These are phyloP conservation scores for Cyclotella sp. DNA, from an alignment of 108 stramenopile species.

Conservation along the genomic window DNA sequence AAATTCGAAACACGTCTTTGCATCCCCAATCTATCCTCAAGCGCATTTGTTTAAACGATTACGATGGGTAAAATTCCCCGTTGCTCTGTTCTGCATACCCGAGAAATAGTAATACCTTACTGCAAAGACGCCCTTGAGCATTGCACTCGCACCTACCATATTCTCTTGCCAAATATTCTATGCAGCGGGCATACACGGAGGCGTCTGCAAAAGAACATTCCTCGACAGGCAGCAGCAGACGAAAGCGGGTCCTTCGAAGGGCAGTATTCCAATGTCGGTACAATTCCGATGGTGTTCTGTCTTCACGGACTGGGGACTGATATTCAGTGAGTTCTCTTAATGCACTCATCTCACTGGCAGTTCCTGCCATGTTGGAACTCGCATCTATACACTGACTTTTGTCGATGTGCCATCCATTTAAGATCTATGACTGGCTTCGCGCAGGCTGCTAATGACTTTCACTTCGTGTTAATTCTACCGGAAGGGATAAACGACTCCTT, in stretches of 20 bases:
- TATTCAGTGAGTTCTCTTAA: slow-evolving; percentile 4
- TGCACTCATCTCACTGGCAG: neutral
- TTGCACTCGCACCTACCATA: slow-evolving; percentile 21
- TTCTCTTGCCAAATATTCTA: slow-evolving; percentile 17
- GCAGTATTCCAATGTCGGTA: slow-evolving; percentile 17
- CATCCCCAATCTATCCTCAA: too few species aligned
- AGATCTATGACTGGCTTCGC: slow-evolving; percentile 25
- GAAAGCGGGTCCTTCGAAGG: slow-evolving; percentile 20
- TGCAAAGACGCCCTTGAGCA: slow-evolving; percentile 10
- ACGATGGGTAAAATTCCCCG: slow-evolving; percentile 11
- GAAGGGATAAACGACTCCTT: slow-evolving; percentile 43
- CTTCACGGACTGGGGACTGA: slow-evolving; percentile 54
- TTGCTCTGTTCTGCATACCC: slow-evolving; percentile 23
- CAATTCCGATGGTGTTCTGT: slow-evolving; percentile 53
- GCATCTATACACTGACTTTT: neutral
- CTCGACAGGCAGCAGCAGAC: neutral
- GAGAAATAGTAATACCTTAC: slow-evolving; percentile 19
- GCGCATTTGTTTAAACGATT: too few species aligned
- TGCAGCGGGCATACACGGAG: slow-evolving; percentile 1
- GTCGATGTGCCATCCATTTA: neutral
- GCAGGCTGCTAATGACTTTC: slow-evolving; percentile 30
- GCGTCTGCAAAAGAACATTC: neutral
- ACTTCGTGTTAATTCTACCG: slow-evolving; percentile 53
- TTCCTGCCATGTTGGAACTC: neutral
- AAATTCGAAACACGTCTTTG: too few species aligned